These are phyloP conservation scores for Exophiala sp. DNA, from an alignment of 2,329 filamentous ascomycete genomes.

Conservation along the genomic window DNA sequence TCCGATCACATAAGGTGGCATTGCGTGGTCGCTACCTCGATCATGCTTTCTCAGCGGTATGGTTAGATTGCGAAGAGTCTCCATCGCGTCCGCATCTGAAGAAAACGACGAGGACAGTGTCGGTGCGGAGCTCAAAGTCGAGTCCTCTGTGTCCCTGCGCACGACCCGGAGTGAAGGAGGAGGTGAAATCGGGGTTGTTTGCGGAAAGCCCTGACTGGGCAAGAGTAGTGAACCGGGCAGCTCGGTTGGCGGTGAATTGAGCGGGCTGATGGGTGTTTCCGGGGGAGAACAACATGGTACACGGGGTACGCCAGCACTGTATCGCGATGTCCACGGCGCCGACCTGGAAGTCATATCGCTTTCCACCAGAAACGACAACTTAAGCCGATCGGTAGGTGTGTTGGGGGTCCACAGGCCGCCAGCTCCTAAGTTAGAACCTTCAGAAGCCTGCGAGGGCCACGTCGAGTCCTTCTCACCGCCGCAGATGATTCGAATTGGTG, in stretches of 20 bases:
- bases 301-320: slow-evolving; percentile 10
- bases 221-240: slow-evolving; percentile 22
- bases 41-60: slow-evolving; percentile 19
- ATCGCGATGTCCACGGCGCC: slow-evolving; percentile 7
- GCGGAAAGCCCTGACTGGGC: slow-evolving; percentile 21
- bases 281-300: slow-evolving; percentile 9
- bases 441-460: slow-evolving; percentile 3
- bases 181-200: slow-evolving; percentile 20
- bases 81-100: slow-evolving; percentile 17
- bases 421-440: slow-evolving; percentile 3
- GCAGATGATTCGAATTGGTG: slow-evolving; percentile 14
- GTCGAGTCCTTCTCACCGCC: not conserved
- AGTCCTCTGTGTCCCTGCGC: slow-evolving; percentile 18
- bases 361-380: not conserved
- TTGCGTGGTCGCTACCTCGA: slow-evolving; percentile 8
- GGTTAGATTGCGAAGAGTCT: slow-evolving; percentile 17
- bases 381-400: slow-evolving; percentile 14
- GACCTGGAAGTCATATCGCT: not conserved
- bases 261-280: slow-evolving; percentile 10
- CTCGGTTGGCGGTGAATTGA: slow-evolving; percentile 14
- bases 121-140: slow-evolving; percentile 10
- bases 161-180: slow-evolving; percentile 17
- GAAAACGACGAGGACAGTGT: slow-evolving; percentile 13
- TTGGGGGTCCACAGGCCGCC: slow-evolving; percentile 17
- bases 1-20: slow-evolving; percentile 15